Evolutionary conservation across 1,139 yeast species (phyloP).

Genomic region (Spencermartinsiella ligniputridi): DNA sequence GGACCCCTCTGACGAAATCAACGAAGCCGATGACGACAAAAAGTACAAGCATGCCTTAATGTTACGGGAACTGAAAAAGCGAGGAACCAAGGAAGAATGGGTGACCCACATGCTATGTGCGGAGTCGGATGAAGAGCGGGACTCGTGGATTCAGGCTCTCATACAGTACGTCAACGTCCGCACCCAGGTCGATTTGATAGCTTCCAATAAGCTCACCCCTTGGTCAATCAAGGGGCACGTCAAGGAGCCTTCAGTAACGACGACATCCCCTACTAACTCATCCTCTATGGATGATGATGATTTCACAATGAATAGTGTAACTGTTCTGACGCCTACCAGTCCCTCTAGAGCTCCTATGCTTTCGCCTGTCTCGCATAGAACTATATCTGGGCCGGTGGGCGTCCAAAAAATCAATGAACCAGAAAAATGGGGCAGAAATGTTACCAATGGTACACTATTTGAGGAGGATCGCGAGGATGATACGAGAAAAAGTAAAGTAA

Average conservation of each 20-base stretch:
- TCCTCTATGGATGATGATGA: neutral
- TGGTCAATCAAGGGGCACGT: constrained; percentile 1
- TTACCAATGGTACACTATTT: neutral
- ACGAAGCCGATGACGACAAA: constrained; percentile 48
- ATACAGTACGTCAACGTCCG: constrained; percentile 39
- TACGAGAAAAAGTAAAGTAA: constrained; percentile 35
- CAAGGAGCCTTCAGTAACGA: neutral
- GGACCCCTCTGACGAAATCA: constrained; percentile 19
- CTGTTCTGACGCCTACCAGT: constrained; percentile 13
- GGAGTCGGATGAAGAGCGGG: constrained; percentile 76
- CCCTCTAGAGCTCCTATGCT: neutral
- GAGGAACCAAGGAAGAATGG: constrained; percentile 43
- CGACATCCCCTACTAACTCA: neutral
- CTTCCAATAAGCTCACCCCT: constrained; percentile 2
- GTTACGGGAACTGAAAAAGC: constrained; percentile 58
- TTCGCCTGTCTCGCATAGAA: constrained; percentile 7
- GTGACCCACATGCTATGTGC: constrained; percentile 75
- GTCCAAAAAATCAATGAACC: constrained; percentile 13
- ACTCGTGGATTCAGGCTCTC: constrained; percentile 65
- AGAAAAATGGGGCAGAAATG: constrained; percentile 5
- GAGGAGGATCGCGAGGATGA: constrained; percentile 24
- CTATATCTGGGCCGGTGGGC: constrained; percentile 16
- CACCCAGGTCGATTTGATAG: constrained; percentile 17
- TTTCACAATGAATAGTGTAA: constrained; percentile 9
- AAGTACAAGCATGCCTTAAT: constrained; percentile 78